Percentiles rank a stretch among this genome's conserved stretches.
Conservation (phyloP, 2,329 filamentous ascomycete species). For the Penicillium occitanis region DNA sequence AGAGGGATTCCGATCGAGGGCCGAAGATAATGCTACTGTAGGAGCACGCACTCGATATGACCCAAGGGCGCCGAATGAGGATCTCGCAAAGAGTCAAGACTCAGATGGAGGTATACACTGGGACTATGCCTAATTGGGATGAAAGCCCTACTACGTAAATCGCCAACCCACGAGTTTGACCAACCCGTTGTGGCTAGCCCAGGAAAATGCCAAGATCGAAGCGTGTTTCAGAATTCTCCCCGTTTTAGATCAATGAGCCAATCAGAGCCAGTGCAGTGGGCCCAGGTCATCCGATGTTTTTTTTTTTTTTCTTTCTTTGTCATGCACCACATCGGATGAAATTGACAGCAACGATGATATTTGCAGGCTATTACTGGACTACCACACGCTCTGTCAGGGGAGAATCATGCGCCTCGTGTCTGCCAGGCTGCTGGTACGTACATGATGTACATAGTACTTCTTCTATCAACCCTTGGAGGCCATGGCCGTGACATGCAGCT, state of each 20-base stretch:
- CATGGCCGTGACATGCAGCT: neutral
- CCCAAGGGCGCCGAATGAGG: neutral
- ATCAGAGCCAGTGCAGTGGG: neutral
- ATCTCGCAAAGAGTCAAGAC: neutral
- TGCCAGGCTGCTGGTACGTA: neutral
- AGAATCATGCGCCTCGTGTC: neutral
- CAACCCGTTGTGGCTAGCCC: neutral
- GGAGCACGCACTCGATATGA: neutral
- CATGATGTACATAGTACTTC: neutral
- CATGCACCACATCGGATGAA: neutral
- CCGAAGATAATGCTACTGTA: neutral
- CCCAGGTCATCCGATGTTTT: neutral
- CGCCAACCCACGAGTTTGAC: neutral
- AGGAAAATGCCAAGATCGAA: neutral
- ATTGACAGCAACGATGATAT: neutral
- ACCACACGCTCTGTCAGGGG: neutral
- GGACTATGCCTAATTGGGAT: neutral
- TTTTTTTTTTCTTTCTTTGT: neutral
- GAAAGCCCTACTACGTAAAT: slow-evolving; percentile 1
- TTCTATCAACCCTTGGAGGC: neutral
- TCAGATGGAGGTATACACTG: neutral
- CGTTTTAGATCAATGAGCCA: neutral
- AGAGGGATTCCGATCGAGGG: neutral
- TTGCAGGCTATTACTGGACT: neutral
- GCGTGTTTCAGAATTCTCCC: slow-evolving; percentile 11